Base-by-base conservation (phyloP, 345 rosid species). In the Populus deltoides region DNA sequence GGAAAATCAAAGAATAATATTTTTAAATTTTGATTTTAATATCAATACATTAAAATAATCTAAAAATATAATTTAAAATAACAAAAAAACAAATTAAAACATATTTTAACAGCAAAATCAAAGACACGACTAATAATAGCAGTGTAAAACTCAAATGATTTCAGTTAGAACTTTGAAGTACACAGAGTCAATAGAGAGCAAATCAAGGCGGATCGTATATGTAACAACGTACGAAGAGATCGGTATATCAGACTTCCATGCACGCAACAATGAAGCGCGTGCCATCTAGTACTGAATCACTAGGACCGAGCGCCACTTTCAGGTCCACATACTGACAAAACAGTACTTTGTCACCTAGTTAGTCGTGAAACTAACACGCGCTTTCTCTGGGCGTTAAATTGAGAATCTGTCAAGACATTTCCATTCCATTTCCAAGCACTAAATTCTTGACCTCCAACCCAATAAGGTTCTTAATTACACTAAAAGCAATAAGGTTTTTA, bases 311-410 rank as follows among this genome's bases (percentile, higher is more conserved):
- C 12, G 77, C 74, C 72, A 16, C 2, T 33, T 36, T 51, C 82
- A 63, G 83, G 78, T 68, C 88, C 86, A 81, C 79, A 68, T 39
- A 59, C 90, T 87, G 92, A 83, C 89, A 84, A 81, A 89, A 51
- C 85, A 79, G 78, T 78, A 18, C 80, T 79, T 84, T 83, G 89
- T 79, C 84, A 68, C 81, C 81, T 89, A 59, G 86, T 79, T 78
- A 81, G 66, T 66, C 78, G 81, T 78, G 87, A 66, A 61, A 47
- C 66, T 5, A 22, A 47, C 82, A 82, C 83, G 76, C 75, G 76
- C 85, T 33, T 79, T 76, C 77, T 68, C 81, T 11, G 22, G 70
- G 29, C 78, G 79, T 86, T 81, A 79, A 78, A 80, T 35, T 61
- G 70, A 72, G 24, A 27, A 76, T 38, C 20, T 71, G 82, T 67